Conservation (phyloP, 306 rosid species). For the Geum urbanum region DNA sequence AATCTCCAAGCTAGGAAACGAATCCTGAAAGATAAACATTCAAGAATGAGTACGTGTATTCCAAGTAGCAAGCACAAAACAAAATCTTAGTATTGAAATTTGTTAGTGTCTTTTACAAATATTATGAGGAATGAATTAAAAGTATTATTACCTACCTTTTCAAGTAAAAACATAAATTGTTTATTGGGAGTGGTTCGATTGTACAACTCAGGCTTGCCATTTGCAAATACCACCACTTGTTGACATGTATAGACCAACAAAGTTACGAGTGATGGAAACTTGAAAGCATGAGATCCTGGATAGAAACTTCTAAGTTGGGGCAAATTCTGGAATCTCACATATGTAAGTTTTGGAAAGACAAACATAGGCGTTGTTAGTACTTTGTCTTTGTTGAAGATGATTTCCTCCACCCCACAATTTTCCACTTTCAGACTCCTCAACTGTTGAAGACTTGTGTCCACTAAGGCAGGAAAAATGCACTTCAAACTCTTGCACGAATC, state of each 20-base stretch:
- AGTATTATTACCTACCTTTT: too few relatives aligned
- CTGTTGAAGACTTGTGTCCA: slow-evolving; percentile 17
- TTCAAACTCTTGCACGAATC: slow-evolving; percentile 17
- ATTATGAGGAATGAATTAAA: too few relatives aligned
- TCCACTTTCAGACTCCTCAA: slow-evolving; percentile 20
- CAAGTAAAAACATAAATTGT: too few relatives aligned
- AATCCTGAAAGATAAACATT: not conserved
- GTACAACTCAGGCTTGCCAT: too few relatives aligned
- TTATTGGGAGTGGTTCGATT: too few relatives aligned
- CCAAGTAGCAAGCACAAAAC: too few relatives aligned
- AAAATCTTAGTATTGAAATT: too few relatives aligned
- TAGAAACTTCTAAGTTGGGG: not conserved
- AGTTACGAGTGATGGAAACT: not conserved
- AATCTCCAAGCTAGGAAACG: not conserved
- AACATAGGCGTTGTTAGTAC: not conserved
- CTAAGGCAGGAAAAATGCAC: slow-evolving; percentile 23
- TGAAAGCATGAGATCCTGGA: not conserved
- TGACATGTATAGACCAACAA: too few relatives aligned
- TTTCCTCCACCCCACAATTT: slow-evolving; percentile 22
- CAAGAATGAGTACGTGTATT: too few relatives aligned
- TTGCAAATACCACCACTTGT: too few relatives aligned
- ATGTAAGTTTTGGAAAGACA: not conserved
- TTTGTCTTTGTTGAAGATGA: slow-evolving; percentile 17
- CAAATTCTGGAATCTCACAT: not conserved
- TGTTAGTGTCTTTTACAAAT: too few relatives aligned